phyloP scores from a whole-genome alignment of 108 stramenopile genomes.

The Fistulifera pelliculosa region DNA sequence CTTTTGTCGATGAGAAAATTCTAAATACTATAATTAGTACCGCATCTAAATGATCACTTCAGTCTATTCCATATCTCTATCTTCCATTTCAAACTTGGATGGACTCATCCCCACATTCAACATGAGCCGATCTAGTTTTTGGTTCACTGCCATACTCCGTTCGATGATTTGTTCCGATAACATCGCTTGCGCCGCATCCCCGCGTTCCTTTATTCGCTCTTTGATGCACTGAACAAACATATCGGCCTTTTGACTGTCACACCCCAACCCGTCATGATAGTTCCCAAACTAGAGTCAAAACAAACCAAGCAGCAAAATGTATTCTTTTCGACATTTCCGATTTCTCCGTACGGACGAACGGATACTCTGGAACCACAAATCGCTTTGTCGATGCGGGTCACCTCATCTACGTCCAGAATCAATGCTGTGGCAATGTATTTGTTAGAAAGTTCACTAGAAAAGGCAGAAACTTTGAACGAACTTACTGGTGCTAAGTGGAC shows the following conservation, averaged over 20 bases:
- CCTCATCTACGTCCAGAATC: background rate
- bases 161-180: too few relatives aligned
- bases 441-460: background rate
- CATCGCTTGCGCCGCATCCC: background rate
- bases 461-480: background rate
- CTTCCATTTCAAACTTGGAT: too few relatives aligned
- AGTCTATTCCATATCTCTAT: too few relatives aligned
- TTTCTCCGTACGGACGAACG: background rate
- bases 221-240: too few relatives aligned
- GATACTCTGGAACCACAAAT: background rate
- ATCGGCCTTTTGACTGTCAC: background rate
- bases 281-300: background rate
- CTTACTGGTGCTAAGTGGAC: background rate
- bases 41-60: too few relatives aligned
- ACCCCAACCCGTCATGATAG: conserved; percentile 2
- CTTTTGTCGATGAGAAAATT: too few relatives aligned
- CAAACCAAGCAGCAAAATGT: background rate
- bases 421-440: background rate
- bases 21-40: too few relatives aligned
- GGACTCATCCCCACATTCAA: too few relatives aligned
- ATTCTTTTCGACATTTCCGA: background rate
- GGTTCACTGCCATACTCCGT: too few relatives aligned
- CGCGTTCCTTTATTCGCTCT: background rate
- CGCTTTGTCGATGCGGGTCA: background rate
- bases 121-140: too few relatives aligned